Base-by-base conservation (phyloP, 352 stramenopile genomes). In the Globisporangium nodosum region DNA sequence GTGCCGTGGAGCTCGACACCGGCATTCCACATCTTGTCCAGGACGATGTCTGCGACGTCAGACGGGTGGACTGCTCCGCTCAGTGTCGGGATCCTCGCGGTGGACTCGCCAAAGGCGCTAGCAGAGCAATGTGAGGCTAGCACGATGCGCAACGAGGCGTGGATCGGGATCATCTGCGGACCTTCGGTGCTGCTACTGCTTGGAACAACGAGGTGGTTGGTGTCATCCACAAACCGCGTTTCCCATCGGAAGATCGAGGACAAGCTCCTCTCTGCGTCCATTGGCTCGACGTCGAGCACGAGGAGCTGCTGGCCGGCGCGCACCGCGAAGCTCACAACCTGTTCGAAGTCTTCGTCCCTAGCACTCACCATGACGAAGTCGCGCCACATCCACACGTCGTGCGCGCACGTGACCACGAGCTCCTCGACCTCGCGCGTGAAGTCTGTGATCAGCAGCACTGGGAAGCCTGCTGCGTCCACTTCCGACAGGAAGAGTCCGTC, bases 201-300 rank as follows among this genome's bases (percentile, higher is more conserved):
- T 9, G 33, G n/a, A 0, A 81, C 1, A 1, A 69, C 12, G 5
- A 84, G 50, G 20, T 82, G 64, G 2, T 70, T 54, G 4, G 18
- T 4, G 0, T 63, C 68, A 30, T 69, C 61, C 1, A 74, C 33
- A 0, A 58, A n/a, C 6, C 27, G 46, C 13, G 65, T 65, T 49
- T 60, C 51, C 72, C 76, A 85, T 16, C 66, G 49, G 8, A 85
- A 82, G 3, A 74, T 48, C 18, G 47, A 13, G 54, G 56, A 50
- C 39, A 81, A 12, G 20, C 50, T 31, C 20, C 21, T 52, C 33
- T 80, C 68, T 0, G 59, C 43, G 45, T 90, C 71, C 0, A 72
- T 47, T 3, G 78, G 78, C 8, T 82, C 66, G 0, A 87, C 69
- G 15, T 88, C 80, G 0, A 90, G 56, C 6, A 90, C 75, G 18